Base-by-base conservation (phyloP, 305 asterid genomes). In the Fraxinus baroniana region DNA sequence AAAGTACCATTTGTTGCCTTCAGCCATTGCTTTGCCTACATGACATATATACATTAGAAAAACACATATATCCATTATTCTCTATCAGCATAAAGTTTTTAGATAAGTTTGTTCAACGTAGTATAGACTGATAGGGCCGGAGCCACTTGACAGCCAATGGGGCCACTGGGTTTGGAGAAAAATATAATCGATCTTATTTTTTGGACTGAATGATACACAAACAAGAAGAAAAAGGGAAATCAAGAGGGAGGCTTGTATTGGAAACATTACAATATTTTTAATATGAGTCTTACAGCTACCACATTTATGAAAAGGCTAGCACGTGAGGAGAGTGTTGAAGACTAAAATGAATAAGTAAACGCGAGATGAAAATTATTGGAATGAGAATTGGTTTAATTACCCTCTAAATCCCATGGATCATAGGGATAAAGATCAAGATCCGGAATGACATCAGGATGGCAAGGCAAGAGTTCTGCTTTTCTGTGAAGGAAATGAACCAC, bases 401-500 rank as follows among this genome's bases (percentile, higher is more conserved):
- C 99, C 60, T 94, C 88, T 35, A 95, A 85, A 85, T 94, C 97
- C 99, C 99, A 95, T 24, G 99, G 99, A 82, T 95, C 97, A 49
- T 93, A 91, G 33, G 98, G 98, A 84, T 88, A 86, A 71, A 95
- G 97, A 64, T 93, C 96, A 75, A 95, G 99, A 80, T 95, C 99
- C 1, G 99, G 99, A 91, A 95, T 95, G 85, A 95, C 90, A 9
- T 95, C 97, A 0, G 98, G 98, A 76, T 95, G 94, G 86, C 95
- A 94, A 24, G 99, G 99, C 1, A 94, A 85, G 71, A 91, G 91
- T 37, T 92, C 86, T 5, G 91, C 93, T 85, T 92, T 95, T 3
- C 99, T 95, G 36, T 93, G 97, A 83, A 95, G 99, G 92, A 95
- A 95, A 82, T 95, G 99, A 81, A 93, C 98, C 9, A 95, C 95